Conservation (phyloP, 306 rosid genomes). For the Mimosa bimucronata region DNA sequence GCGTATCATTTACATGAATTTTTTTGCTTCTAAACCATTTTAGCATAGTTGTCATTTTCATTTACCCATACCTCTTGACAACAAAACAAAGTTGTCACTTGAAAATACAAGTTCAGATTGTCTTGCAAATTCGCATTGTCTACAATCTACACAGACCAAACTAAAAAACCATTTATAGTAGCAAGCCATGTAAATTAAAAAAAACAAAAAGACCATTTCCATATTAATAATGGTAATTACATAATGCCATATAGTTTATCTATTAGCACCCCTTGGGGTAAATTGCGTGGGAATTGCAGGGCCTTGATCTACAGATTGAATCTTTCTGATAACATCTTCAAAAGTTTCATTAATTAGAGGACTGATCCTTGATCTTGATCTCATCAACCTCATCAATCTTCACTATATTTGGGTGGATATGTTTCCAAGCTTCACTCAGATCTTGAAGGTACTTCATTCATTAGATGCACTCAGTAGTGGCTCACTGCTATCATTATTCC, state of each 20-base stretch:
- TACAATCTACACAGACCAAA: too few species aligned
- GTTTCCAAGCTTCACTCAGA: conserved; percentile 52
- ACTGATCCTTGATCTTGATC: conserved; percentile 57
- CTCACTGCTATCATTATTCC: conserved; percentile 23
- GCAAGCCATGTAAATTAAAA: too few species aligned
- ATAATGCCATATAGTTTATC: conserved; percentile 67
- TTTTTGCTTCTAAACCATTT: too few species aligned
- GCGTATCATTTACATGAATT: too few species aligned
- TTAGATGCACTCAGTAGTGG: not conserved
- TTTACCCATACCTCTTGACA: too few species aligned
- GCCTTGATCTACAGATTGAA: conserved; percentile 69
- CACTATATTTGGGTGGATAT: conserved; percentile 57
- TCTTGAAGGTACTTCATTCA: conserved; percentile 17
- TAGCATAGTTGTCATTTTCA: too few species aligned
- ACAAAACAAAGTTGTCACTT: too few species aligned
- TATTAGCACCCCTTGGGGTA: conserved; percentile 76
- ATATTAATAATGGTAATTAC: too few species aligned
- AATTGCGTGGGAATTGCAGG: conserved; percentile 70
- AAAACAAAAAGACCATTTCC: too few species aligned
- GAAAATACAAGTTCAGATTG: too few species aligned
- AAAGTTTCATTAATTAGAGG: conserved; percentile 52
- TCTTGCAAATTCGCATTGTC: too few species aligned
- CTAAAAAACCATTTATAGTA: too few species aligned
- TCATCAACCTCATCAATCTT: conserved; percentile 52
- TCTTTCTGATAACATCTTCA: conserved; percentile 66